Percentiles rank a stretch among this genome's conserved stretches.
phyloP scores from a whole-genome alignment of 768 basidiomycete genomes.

The Lactifluus hygrophoroides region DNA sequence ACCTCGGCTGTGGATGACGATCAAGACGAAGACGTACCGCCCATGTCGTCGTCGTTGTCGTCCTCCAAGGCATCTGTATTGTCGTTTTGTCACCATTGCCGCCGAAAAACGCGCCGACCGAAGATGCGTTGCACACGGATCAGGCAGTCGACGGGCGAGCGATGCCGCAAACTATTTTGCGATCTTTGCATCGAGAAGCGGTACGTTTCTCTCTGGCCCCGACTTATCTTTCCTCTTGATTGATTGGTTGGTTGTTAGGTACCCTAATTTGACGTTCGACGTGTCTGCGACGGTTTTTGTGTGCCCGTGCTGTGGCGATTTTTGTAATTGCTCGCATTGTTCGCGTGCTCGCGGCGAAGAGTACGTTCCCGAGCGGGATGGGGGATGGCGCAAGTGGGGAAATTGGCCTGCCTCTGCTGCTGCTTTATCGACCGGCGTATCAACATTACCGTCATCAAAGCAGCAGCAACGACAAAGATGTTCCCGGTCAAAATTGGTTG shows the following conservation, averaged over 20 bases:
- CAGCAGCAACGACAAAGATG: neutral
- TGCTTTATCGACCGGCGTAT: neutral
- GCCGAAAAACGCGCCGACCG: neutral
- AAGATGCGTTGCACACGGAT: conserved; percentile 13
- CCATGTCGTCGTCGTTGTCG: neutral
- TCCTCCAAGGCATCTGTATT: too few species aligned
- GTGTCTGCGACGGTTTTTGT: conserved; percentile 23
- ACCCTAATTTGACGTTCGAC: conserved; percentile 33
- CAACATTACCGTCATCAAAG: neutral
- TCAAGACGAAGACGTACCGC: neutral
- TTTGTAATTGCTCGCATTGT: conserved; percentile 44
- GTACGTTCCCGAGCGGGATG: conserved; percentile 31
- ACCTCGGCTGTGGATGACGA: neutral
- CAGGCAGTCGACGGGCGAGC: neutral
- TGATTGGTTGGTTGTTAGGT: conserved; percentile 24
- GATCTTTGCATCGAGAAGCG: conserved; percentile 14
- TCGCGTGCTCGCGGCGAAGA: conserved; percentile 37
- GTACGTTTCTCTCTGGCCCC: neutral
- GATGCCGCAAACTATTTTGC: conserved; percentile 12
- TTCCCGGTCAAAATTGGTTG: neutral
- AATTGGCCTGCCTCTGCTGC: neutral
- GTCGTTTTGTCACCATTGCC: conserved; percentile 18
- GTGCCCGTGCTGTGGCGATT: conserved; percentile 39
- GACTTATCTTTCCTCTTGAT: neutral
- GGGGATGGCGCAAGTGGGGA: conserved; percentile 16